Evolutionary conservation across 345 rosid genomes (phyloP).

Genomic region (Rubroshorea leprosula): DNA sequence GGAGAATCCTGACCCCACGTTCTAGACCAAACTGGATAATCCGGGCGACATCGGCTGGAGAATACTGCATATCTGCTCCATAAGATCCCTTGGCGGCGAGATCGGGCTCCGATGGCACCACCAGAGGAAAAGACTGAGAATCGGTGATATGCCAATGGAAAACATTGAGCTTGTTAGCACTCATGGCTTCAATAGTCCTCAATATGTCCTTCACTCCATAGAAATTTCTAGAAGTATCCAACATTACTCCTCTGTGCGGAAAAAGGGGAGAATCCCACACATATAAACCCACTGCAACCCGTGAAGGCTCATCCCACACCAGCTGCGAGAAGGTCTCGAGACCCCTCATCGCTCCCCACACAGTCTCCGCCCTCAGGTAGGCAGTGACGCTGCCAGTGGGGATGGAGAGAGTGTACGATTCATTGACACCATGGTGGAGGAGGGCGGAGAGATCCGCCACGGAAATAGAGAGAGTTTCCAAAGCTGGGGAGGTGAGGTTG

Average conservation of each 20-base stretch:
- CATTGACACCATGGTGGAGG: slow-evolving; percentile 62
- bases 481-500: slow-evolving; percentile 32
- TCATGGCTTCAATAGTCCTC: slow-evolving; percentile 64
- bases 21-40: too few species aligned
- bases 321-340: slow-evolving; percentile 85
- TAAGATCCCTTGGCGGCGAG: too few species aligned
- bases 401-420: slow-evolving; percentile 58
- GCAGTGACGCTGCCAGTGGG: slow-evolving; percentile 32
- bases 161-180: slow-evolving; percentile 67
- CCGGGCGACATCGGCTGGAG: too few species aligned
- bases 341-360: slow-evolving; percentile 87
- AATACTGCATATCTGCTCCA: too few species aligned
- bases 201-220: slow-evolving; percentile 56
- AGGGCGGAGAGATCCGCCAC: slow-evolving; percentile 43
- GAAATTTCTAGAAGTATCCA: slow-evolving; percentile 83
- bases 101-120: too few species aligned
- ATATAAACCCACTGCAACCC: slow-evolving; percentile 39
- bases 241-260: slow-evolving; percentile 57
- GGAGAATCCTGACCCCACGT: too few species aligned
- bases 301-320: slow-evolving; percentile 55
- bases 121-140: too few species aligned
- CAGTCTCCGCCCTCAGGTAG: slow-evolving; percentile 40
- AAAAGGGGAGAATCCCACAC: slow-evolving; percentile 62
- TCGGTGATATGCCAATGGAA: too few species aligned
- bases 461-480: slow-evolving; percentile 36